Evolutionary conservation across 768 basidiomycete genomes (phyloP), one percentile per base, ranked within the genome.

Genomic region (Phallus indusiatus): DNA sequence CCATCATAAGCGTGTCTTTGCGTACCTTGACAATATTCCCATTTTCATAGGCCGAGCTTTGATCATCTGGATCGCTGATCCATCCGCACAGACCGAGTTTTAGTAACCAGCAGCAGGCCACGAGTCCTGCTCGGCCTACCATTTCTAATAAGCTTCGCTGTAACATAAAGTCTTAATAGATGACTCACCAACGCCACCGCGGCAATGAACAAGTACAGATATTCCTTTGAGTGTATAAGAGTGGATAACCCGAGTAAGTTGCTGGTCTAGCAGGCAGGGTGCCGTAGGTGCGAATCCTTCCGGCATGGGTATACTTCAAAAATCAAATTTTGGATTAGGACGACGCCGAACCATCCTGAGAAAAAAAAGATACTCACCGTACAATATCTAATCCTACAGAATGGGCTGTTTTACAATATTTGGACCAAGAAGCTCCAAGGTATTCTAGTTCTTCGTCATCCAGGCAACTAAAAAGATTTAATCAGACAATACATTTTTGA

Each of bases 31-130:
- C 54, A 37, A 59, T 33, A 21, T 12, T 22, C 47, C 53, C 54
- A 22, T 33, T 61, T 24, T 34, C 14, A 18, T 61, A 36, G 12
- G 48, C 24, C 16, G 47, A 42, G 56, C 18, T 42, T 42, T 42
- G 42, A n/a, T 42, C 42, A 3, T 42, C 42, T 33, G 60, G 46
- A 37, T 54, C 64, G 28, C 75, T 72, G 57, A 79, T 72, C 84
- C 81, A 88, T 24, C 83, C 89, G 66, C 81, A 94, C n/a, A 96
- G 77, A 4, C 94, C 94, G 62, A 96, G 83, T 69, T 90, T 91
- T 60, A 95, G 77, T 68, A 90, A 78, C 94, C 94, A 97, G 66
- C 89, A 92, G 64, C 87, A 90, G 1, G 93, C 94, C 49, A 97
- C 78, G 22, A 97, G 78, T 0, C 94, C 95, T 0, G 94, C 95